Evolutionary conservation across 257 asterid genomes (phyloP).

Genomic region (Nicotiana obtusifolia): DNA sequence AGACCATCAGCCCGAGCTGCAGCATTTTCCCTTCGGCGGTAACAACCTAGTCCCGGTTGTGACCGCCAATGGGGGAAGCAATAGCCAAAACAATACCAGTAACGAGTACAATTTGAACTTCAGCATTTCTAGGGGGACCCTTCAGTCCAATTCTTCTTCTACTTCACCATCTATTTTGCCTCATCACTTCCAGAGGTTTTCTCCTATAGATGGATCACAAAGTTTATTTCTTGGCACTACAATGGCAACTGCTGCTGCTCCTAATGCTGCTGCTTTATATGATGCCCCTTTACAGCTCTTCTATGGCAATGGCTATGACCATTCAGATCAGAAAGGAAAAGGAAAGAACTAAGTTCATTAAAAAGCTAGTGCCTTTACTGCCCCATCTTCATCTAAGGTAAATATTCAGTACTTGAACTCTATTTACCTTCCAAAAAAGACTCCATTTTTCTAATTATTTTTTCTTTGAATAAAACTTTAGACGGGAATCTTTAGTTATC

Average conservation of each 20-base stretch:
- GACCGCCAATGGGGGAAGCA: slow-evolving; percentile 4
- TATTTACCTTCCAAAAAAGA: background rate
- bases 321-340: slow-evolving; percentile 38
- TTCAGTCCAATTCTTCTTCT: slow-evolving; percentile 74
- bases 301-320: slow-evolving; percentile 34
- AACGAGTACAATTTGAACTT: slow-evolving; percentile 41
- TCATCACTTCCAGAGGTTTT: slow-evolving; percentile 53
- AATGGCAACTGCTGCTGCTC: background rate
- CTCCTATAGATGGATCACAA: slow-evolving; percentile 36
- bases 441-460: background rate
- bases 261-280: slow-evolving; percentile 19
- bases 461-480: background rate
- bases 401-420: background rate
- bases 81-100: slow-evolving; percentile 8
- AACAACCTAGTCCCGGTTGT: slow-evolving; percentile 35
- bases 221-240: slow-evolving; percentile 37
- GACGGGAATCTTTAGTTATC: too few species aligned
- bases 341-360: slow-evolving; percentile 39
- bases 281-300: slow-evolving; percentile 49
- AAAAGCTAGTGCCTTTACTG: background rate
- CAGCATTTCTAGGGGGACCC: slow-evolving; percentile 68
- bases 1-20: slow-evolving; percentile 39
- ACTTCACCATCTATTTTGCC: slow-evolving; percentile 21
- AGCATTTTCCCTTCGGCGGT: slow-evolving; percentile 41
- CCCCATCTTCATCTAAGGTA: slow-evolving; percentile 29